A percentile compares a stretch with the other conserved stretches of the same genome.
Conservation (phyloP, 169 alveolate species). For the Plasmodium relictum region DNA sequence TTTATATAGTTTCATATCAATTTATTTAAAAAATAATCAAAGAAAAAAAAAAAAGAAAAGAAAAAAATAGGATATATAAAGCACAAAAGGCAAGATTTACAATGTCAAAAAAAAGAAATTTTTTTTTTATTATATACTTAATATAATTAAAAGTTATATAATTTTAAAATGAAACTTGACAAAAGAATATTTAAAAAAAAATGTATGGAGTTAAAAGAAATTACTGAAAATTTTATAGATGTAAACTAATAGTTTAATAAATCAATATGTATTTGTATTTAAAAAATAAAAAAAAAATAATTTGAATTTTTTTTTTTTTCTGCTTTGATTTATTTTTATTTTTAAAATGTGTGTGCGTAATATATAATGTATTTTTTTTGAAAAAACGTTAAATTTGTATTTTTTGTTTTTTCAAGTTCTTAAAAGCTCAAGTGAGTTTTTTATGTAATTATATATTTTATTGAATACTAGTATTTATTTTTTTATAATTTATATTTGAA, state of each 20-base stretch:
- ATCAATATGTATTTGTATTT: conserved; percentile 29
- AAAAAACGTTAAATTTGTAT: too few species aligned
- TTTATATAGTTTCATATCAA: conserved; percentile 21
- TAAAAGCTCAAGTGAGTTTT: too few species aligned
- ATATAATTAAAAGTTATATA: background rate
- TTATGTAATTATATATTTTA: too few species aligned
- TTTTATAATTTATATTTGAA: too few species aligned
- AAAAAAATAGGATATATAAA: conserved; percentile 11
- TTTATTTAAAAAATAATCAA: conserved; percentile 22
- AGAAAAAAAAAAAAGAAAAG: conserved; percentile 49
- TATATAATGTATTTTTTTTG: background rate
- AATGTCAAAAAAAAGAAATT: conserved; percentile 2
- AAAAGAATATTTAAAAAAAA: conserved; percentile 17
- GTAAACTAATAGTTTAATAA: conserved; percentile 36
- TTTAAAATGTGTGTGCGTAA: conserved; percentile 36
- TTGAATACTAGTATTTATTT: too few species aligned
- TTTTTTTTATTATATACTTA: too few species aligned
- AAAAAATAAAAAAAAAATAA: conserved; percentile 11
- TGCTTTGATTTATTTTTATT: background rate
- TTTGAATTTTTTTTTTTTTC: background rate
- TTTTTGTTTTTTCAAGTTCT: too few species aligned
- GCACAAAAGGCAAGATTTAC: conserved; percentile 38
- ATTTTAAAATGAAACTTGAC: conserved; percentile 13
- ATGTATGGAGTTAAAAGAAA: conserved; percentile 6
- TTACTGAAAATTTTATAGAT: conserved; percentile 51